Evolutionary conservation across 352 stramenopile genomes (phyloP), one percentile per base, ranked within the genome.

Genomic region (Paralagenidium karlingii): DNA sequence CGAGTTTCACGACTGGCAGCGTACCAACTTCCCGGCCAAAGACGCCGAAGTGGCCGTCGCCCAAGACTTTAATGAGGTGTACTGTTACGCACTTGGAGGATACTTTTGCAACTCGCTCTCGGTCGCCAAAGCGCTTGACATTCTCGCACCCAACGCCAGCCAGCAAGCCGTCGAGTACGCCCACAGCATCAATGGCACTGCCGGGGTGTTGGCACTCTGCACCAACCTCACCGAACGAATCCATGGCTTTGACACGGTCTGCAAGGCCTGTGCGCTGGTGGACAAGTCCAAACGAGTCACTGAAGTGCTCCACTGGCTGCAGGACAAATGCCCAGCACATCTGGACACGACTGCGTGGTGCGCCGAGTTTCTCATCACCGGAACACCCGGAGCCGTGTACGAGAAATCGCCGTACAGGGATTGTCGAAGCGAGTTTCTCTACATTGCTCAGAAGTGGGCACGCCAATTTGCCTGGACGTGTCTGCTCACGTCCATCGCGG

Each of bases 101-200:
- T 85, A 82, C 47, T 81, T 77, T 36, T 91, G 78, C 53, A 91
- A 86, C 53, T 71, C 75, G 28, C 73, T 73, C 21, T 79, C 58
- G 15, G 60, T 68, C 1, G 42, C 57, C n/a, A 64, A 82, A 24
- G 45, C 71, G 6, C 60, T 82, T 38, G 39, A 60, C 25, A 63
- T 73, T 6, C 51, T 83, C 34, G 69, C n/a, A n/a, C n/a, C 78
- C 0, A 60, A 58, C 11, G 58, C 68, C 6, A 59, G 56, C 3
- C 47, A 53, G 5, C 45, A 49, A 8, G 42, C 66, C 22, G n/a
- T n/a, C n/a, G n/a, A n/a, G n/a, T n/a, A n/a, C n/a, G n/a, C n/a
- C n/a, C n/a, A n/a, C n/a, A n/a, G n/a, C n/a, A n/a, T n/a, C n/a
- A n/a, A n/a, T n/a, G n/a, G n/a, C n/a, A n/a, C n/a, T n/a, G n/a